Base-by-base conservation (phyloP, 441 rosid species). In the Biscutella laevigata region DNA sequence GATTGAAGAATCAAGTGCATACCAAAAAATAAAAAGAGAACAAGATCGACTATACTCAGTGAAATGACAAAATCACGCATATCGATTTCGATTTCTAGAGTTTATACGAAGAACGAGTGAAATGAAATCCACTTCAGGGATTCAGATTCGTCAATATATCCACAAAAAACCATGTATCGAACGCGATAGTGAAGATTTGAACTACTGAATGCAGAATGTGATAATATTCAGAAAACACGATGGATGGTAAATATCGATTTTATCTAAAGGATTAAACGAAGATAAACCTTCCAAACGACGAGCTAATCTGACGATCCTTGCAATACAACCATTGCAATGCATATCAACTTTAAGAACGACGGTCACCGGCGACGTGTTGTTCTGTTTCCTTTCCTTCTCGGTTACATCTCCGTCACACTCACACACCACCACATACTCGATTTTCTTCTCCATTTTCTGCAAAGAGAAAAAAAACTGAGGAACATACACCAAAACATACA, bases 321-420 rank as follows among this genome's bases (percentile, higher is more conserved):
- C 46, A 10, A 80, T 73, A 22, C 95, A 86, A 0, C 92, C 95
- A 3, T 68, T 83, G 42, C 95, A 86, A 13, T 86, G 83, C 71
- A 83, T 64, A 25, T 78, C 85, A 0, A 74, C 37, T 41, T 76
- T 80, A 29, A 86, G 59, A 45, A 86, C 75, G 7, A 70, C 76
- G 14, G 71, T 41, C 12, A 44, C 6, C n/a, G 74, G 37, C 24
- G 57, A 19, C 26, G 41, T 50, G 12, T 4, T 49, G 1, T 19
- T 37, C 19, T 53, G 6, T 6, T 21, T n/a, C 16, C 48, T 62
- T 20, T 57, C 59, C 0, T 36, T 61, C 22, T 56, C 55, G 14
- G 57, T 53, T 55, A 47, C 58, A 28, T 58, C 72, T 21, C 47
- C 63, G 17, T 71, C 61, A 10, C 62, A 60, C 3, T 40, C 34